Evolutionary conservation across 2,329 filamentous ascomycete genomes (phyloP).

Genomic region (Lecanicillium sp.): DNA sequence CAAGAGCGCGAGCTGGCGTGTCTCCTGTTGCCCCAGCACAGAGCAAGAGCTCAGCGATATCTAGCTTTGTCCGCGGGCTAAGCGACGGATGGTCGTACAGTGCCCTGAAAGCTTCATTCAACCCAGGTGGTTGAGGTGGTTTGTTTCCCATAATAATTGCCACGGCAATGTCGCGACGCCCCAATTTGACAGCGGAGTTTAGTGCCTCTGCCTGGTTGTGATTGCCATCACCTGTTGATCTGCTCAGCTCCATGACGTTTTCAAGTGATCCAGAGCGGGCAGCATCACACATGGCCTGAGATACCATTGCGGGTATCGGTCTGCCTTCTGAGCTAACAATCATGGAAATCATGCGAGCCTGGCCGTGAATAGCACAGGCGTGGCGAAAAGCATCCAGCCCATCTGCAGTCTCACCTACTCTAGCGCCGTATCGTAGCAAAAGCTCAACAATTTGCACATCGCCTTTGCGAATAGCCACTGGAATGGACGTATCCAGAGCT

Average conservation of each 20-base stretch:
- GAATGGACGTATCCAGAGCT: constrained; percentile 41
- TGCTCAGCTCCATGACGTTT: constrained; percentile 42
- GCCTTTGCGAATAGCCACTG: constrained; percentile 37
- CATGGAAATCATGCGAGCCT: constrained; percentile 37
- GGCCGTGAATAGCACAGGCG: constrained; percentile 37
- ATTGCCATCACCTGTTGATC: constrained; percentile 45
- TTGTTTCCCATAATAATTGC: constrained; percentile 45
- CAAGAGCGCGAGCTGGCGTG: constrained; percentile 37
- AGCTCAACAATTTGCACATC: constrained; percentile 37
- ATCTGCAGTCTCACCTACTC: constrained; percentile 36
- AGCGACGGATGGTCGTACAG: constrained; percentile 39
- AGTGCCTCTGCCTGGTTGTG: constrained; percentile 45
- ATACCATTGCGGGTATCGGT: constrained; percentile 34
- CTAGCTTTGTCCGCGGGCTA: constrained; percentile 40
- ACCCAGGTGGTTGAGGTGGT: constrained; percentile 38
- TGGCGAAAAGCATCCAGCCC: constrained; percentile 47
- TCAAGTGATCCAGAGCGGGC: constrained; percentile 39
- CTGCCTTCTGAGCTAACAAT: constrained; percentile 41
- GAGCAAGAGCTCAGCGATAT: constrained; percentile 47
- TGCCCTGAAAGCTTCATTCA: constrained; percentile 43
- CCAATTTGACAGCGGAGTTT: constrained; percentile 38
- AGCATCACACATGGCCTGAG: constrained; percentile 45
- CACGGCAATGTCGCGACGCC: constrained; percentile 45
- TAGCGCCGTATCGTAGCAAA: constrained; percentile 44
- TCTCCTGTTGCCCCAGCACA: constrained; percentile 51